Evolutionary conservation across 1,139 yeast species (phyloP), one percentile per base, ranked within the genome.

Genomic region (Meyerozyma athensensis): DNA sequence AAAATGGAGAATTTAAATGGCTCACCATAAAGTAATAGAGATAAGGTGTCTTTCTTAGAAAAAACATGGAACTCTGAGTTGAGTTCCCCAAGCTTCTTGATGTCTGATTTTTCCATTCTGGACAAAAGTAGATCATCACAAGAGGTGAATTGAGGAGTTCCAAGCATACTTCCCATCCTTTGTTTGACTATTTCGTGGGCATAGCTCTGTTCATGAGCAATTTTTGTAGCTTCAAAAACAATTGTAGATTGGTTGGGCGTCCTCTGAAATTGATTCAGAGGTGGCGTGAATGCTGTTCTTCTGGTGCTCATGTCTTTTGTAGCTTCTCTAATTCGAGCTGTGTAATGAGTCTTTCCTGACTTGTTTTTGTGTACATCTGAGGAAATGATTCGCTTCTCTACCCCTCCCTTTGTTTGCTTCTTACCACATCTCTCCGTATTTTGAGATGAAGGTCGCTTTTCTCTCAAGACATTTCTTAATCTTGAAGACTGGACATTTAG

Each of bases 181-280:
- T 22, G 13, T 22, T 22, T 22, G n/a, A n/a, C n/a, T n/a, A n/a
- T n/a, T n/a, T n/a, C n/a, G n/a, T n/a, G n/a, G n/a, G n/a, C n/a
- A n/a, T n/a, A n/a, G n/a, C n/a, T n/a, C n/a, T n/a, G n/a, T n/a
- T n/a, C n/a, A n/a, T n/a, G n/a, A n/a, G n/a, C 21, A 24, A 5
- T 5, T 16, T 28, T 28, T 17, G 13, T 16, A 9, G 61, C 70
- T 47, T 70, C 76, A 39, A 63, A 51, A 0, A 49, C 61, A 0
- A 63, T 58, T 1, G 74, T 68, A 20, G 55, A 51, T 19, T 50
- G 47, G n/a, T 42, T 39, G 0, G 73, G 72, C 10, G 49, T 45
- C 37, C 71, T 53, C 46, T 50, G 58, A 41, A 55, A 63, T 8
- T 48, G 43, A 35, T 54, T 58, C n/a, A n/a, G n/a, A n/a, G n/a